Percentiles rank a stretch among this genome's conserved stretches.
These are phyloP conservation scores for Fennellomyces sp. DNA, from an alignment of 371 early-diverging fungal genomes.

Conservation along the genomic window DNA sequence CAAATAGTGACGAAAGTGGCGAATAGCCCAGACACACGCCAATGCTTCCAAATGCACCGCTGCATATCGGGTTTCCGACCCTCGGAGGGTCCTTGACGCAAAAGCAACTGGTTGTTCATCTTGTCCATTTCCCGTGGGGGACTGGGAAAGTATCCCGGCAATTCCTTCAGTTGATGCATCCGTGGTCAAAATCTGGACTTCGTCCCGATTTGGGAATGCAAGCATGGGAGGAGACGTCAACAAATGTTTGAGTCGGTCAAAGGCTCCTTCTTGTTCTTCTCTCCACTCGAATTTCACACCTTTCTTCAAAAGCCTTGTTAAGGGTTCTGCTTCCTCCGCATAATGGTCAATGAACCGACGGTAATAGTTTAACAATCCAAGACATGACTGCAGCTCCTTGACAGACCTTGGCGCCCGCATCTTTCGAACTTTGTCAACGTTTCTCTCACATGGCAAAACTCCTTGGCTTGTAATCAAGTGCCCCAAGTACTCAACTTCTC, in stretches of 20 bases:
- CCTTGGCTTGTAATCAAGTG: conserved; percentile 31
- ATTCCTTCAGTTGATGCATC: conserved; percentile 18
- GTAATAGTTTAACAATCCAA: conserved; percentile 35
- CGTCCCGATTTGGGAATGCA: conserved; percentile 8
- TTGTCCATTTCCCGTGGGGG: conserved; percentile 10
- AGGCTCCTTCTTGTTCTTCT: conserved; percentile 14
- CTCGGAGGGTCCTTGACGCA: conserved; percentile 10
- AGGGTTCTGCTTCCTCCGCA: conserved; percentile 13
- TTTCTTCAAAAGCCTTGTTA: conserved; percentile 15
- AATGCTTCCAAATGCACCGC: conserved; percentile 32
- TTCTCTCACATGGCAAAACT: background rate
- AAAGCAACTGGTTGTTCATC: conserved; percentile 14
- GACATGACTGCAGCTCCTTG: conserved; percentile 21
- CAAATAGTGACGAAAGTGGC: conserved; percentile 32
- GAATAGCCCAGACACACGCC: conserved; percentile 32
- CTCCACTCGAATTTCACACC: conserved; percentile 17
- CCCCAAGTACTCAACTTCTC: conserved; percentile 30
- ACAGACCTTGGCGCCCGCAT: conserved; percentile 8
- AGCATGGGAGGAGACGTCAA: conserved; percentile 7
- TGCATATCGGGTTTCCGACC: conserved; percentile 11
- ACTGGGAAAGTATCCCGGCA: conserved; percentile 35
- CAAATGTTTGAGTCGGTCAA: conserved; percentile 8
- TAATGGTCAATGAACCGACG: conserved; percentile 32
- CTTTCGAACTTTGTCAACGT: conserved; percentile 5
- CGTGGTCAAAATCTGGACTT: conserved; percentile 21